Percentiles rank a stretch among this genome's conserved stretches.
Conservation (phyloP, 2,329 filamentous ascomycete species). For the Colletotrichum euphorbiae region DNA sequence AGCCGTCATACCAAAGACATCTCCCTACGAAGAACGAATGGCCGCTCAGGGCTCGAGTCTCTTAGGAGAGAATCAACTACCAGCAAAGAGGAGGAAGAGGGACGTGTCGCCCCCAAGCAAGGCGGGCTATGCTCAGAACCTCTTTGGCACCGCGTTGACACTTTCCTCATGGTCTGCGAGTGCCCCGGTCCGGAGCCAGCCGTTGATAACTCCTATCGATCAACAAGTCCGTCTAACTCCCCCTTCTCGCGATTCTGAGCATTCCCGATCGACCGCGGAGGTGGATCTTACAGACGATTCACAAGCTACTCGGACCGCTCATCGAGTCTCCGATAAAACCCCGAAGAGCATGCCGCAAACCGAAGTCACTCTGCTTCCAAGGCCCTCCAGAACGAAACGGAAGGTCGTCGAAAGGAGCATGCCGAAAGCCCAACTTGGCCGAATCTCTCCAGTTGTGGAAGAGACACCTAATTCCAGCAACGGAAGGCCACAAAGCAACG, state of each 20-base stretch:
- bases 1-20: conserved; percentile 66
- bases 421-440: no score
- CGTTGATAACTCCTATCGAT: not conserved
- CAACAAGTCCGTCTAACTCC: not conserved
- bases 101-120: conserved; percentile 56
- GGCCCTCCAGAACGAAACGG: no score
- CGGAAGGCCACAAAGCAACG: no score
- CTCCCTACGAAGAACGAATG: conserved; percentile 73
- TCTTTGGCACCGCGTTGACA: conserved; percentile 61
- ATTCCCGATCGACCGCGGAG: not conserved
- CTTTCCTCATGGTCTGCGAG: conserved; percentile 45
- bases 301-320: not conserved
- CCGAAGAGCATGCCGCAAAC: no score
- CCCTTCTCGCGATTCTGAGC: not conserved
- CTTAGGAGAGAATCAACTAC: conserved; percentile 44
- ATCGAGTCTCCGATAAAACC: no score
- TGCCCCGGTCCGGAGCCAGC: conserved; percentile 20
- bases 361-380: no score
- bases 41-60: conserved; percentile 42
- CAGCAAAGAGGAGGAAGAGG: conserved; percentile 56
- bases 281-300: not conserved
- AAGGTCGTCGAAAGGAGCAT: no score
- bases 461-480: no score
- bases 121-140: conserved; percentile 61
- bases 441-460: no score